Evolutionary conservation across 1,139 yeast species (phyloP).

Genomic region (Lodderomyces pseudojiufengensis): DNA sequence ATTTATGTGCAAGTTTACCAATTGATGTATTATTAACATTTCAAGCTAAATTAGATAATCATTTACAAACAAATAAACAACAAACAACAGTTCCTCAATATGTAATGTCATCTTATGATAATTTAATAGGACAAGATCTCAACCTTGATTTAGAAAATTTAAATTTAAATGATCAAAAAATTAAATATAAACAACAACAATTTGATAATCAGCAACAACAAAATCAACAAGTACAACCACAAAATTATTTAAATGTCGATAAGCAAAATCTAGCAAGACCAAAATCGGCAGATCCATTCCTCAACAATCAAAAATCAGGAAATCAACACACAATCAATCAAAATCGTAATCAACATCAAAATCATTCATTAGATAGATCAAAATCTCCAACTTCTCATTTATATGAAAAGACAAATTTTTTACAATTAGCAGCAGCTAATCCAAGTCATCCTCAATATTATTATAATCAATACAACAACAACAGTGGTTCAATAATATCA

Average conservation of each 20-base stretch:
- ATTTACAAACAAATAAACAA: constrained; percentile 23
- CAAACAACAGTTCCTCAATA: constrained; percentile 13
- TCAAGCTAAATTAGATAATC: constrained; percentile 37
- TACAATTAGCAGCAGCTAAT: constrained; percentile 42
- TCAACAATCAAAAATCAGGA: constrained; percentile 2
- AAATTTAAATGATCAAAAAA: constrained; percentile 19
- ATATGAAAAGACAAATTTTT: constrained; percentile 42
- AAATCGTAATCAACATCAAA: constrained; percentile 11
- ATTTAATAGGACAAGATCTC: constrained; percentile 18
- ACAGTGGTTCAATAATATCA: constrained; percentile 11
- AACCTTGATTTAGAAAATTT: constrained; percentile 30
- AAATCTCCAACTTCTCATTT: constrained; percentile 45
- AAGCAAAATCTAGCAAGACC: constrained; percentile 35
- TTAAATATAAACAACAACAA: constrained; percentile 3
- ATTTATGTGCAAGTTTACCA: constrained; percentile 48
- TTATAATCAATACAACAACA: constrained; percentile 14
- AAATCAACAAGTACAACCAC: constrained; percentile 21
- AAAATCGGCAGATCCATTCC: constrained; percentile 41
- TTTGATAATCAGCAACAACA: constrained; percentile 6
- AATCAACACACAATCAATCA: constrained; percentile 3
- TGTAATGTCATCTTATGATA: constrained; percentile 9
- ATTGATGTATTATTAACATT: constrained; percentile 46
- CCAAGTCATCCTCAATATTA: constrained; percentile 12
- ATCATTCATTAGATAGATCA: constrained; percentile 29
- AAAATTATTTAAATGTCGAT: constrained; percentile 30